phyloP scores from a whole-genome alignment of 805 yeast species.

The Suhomyces canberraensis region DNA sequence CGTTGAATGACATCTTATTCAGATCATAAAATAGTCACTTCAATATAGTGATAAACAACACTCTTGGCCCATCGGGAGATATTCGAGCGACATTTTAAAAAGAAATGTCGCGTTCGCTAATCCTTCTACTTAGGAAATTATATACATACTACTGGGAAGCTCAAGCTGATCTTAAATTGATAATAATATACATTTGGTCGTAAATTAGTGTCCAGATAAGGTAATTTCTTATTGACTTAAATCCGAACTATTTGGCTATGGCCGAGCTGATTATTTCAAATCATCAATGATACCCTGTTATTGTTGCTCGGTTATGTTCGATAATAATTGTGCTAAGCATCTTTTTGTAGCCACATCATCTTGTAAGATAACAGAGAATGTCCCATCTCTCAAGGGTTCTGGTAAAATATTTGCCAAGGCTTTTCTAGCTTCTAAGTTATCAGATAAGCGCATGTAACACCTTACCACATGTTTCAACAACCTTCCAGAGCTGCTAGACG shows the following conservation, averaged over 20 bases:
- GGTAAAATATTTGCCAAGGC: constrained; percentile 83
- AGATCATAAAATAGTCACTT: neutral
- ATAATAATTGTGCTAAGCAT: constrained; percentile 78
- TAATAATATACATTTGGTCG: too few species aligned
- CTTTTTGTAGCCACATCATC: constrained; percentile 88
- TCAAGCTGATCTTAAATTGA: too few species aligned
- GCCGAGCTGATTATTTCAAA: too few species aligned
- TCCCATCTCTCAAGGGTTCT: constrained; percentile 80
- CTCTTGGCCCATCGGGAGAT: too few species aligned
- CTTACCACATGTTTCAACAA: constrained; percentile 89
- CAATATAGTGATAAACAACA: too few species aligned
- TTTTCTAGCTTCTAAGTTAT: constrained; percentile 85
- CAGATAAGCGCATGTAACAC: constrained; percentile 87
- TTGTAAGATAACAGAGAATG: constrained; percentile 71
- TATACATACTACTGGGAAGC: too few species aligned
- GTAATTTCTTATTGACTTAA: too few species aligned
- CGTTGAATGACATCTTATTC: constrained; percentile 1
- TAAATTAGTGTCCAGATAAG: too few species aligned
- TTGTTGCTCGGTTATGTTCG: constrained; percentile 44
- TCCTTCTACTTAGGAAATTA: too few species aligned
- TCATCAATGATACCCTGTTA: too few species aligned
- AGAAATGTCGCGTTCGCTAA: neutral
- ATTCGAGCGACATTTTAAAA: neutral
- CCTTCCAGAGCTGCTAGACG: constrained; percentile 62
- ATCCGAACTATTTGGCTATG: too few species aligned